These are phyloP conservation scores for Candolleomyces aberdarensis DNA, from an alignment of 768 basidiomycete genomes.

Conservation along the genomic window DNA sequence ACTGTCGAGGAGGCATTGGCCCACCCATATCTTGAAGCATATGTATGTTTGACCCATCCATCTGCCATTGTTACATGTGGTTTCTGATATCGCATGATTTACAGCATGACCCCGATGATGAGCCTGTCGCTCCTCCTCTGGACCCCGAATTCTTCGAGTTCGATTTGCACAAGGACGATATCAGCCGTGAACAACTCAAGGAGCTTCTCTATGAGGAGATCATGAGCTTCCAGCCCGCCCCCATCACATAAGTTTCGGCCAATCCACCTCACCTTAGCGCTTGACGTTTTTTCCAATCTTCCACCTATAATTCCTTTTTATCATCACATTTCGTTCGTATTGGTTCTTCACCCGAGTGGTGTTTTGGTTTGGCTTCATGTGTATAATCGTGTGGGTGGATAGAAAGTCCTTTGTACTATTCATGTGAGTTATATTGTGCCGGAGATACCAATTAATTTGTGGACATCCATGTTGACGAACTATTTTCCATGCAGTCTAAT, in stretches of 20 bases:
- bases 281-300: too few relatives aligned
- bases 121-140: slow-evolving; percentile 93
- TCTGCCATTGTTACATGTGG: neutral
- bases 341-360: too few relatives aligned
- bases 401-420: too few relatives aligned
- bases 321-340: too few relatives aligned
- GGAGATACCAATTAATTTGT: too few relatives aligned
- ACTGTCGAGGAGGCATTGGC: slow-evolving; percentile 91
- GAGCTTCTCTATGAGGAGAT: slow-evolving; percentile 94
- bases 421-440: too few relatives aligned
- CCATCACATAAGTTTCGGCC: slow-evolving; percentile 33
- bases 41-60: slow-evolving; percentile 46
- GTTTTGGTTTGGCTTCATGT: too few relatives aligned
- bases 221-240: slow-evolving; percentile 74
- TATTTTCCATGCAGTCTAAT: too few relatives aligned
- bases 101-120: slow-evolving; percentile 94
- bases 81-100: slow-evolving; percentile 2
- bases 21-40: slow-evolving; percentile 95
- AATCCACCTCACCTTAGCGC: too few relatives aligned
- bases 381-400: too few relatives aligned
- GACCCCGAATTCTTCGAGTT: slow-evolving; percentile 97
- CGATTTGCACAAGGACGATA: slow-evolving; percentile 94
- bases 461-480: too few relatives aligned
- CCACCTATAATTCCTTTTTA: too few relatives aligned
- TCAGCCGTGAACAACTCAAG: slow-evolving; percentile 94